These are phyloP conservation scores for Stenocarpella maydis DNA, from an alignment of 2,329 filamentous ascomycete genomes.

Conservation along the genomic window DNA sequence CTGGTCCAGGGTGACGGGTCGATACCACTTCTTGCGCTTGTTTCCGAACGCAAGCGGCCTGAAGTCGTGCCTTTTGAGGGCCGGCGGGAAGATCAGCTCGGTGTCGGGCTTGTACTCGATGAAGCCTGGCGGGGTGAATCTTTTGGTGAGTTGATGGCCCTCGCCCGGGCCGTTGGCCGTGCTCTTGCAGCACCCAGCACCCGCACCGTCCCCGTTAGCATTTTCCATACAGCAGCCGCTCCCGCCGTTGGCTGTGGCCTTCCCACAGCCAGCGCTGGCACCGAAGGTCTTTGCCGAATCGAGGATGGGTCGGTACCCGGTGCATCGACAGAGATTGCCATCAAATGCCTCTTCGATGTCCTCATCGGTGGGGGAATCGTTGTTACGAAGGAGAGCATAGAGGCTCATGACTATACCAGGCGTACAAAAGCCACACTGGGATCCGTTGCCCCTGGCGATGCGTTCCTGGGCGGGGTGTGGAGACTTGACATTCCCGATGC, in stretches of 20 bases:
- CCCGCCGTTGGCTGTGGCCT: slow-evolving; percentile 57
- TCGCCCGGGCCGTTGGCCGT: slow-evolving; percentile 58
- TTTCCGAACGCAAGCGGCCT: slow-evolving; percentile 89
- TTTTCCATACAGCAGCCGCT: slow-evolving; percentile 78
- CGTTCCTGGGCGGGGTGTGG: slow-evolving; percentile 93
- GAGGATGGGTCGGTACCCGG: slow-evolving; percentile 91
- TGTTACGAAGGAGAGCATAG: slow-evolving; percentile 90
- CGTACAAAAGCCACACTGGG: slow-evolving; percentile 94
- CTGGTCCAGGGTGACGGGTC: slow-evolving; percentile 86
- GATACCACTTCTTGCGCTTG: slow-evolving; percentile 92
- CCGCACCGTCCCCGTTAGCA: slow-evolving; percentile 55
- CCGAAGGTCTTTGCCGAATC: slow-evolving; percentile 94
- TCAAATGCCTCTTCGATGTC: slow-evolving; percentile 97
- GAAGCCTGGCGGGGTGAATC: slow-evolving; percentile 87
- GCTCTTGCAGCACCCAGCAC: slow-evolving; percentile 73
- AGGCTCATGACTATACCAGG: slow-evolving; percentile 98
- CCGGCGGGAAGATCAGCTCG: slow-evolving; percentile 92
- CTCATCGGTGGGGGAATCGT: slow-evolving; percentile 76
- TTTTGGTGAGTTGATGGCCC: slow-evolving; percentile 62
- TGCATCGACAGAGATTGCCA: slow-evolving; percentile 94
- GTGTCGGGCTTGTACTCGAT: slow-evolving; percentile 95
- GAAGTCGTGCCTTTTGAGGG: slow-evolving; percentile 82
- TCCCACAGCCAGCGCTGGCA: slow-evolving; percentile 59
- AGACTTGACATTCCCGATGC: slow-evolving; percentile 85
- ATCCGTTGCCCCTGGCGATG: slow-evolving; percentile 89